Base-by-base conservation (phyloP, 371 early-diverging fungal genomes). In the Quaeritorhiza haematococci region DNA sequence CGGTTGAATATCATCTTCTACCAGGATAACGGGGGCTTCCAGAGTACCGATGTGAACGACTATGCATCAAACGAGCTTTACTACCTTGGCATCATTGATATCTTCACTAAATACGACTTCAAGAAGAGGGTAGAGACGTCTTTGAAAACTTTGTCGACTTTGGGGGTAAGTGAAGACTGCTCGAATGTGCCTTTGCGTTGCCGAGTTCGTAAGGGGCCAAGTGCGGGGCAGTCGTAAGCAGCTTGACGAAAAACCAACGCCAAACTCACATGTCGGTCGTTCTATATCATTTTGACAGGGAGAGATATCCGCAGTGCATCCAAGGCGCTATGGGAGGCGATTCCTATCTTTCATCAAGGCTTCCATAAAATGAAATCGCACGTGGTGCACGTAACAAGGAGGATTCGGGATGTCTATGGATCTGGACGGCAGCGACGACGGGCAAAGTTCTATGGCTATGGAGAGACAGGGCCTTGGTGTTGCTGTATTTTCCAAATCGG, bases 41-140 rank as follows among this genome's bases (percentile, higher is more conserved):
- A 74, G 33, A 82, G 93, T 8, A 88, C 94, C 0, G 86, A 88
- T 63, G 83, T 79, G 44, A 48, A 68, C 29, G 80, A 92, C 69
- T 63, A 75, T 29, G 73, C 80, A 1, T 69, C 80, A 3, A 71
- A 84, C 46, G 78, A 85, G 47, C 72, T 96, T 4, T 96, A 96
- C 74, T 95, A 89, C 64, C 62, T 96, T 33, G 96, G 96, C 3
- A 83, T 96, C 51, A 96, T 98, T 51, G 98, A 98, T 62, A 95
- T 96, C 42, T 76, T 98, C 51, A 98, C 98, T 21, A 87, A 88
- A 0, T 98, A 95, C 71, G 88, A 87, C 62, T 69, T 78, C 42
- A 68, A 75, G 42, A 98, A 98, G 72, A 85, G 85, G 61, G 44
- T 85, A 21, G 98, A 98, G 64, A 88, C 89, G 57, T 71, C 84